Evolutionary conservation across 306 rosid genomes (phyloP).

Genomic region (Trichosanthes truncata): DNA sequence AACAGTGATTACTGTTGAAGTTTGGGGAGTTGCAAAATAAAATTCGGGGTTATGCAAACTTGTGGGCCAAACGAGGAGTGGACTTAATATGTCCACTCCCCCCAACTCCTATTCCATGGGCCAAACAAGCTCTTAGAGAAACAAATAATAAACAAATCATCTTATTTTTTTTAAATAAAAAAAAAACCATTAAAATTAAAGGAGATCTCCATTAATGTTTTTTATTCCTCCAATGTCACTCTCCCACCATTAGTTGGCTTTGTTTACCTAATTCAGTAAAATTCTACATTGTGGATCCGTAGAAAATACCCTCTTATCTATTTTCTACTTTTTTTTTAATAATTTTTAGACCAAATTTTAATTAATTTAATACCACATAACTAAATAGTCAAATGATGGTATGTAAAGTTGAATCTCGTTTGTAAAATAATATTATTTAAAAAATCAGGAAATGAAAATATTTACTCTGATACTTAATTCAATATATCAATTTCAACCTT

Average conservation of each 20-base stretch:
- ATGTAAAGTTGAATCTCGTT: no score
- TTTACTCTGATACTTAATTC: no score
- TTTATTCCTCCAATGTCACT: neutral
- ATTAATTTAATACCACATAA: neutral
- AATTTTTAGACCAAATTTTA: neutral
- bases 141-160: neutral
- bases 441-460: no score
- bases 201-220: neutral
- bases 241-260: neutral
- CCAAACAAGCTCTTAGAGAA: no score
- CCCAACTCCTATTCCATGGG: no score
- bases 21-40: no score
- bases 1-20: no score
- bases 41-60: no score
- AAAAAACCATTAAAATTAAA: neutral
- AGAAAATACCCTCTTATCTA: neutral
- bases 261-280: neutral
- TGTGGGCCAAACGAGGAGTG: no score
- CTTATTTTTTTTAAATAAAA: neutral
- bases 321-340: neutral
- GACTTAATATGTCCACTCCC: no score
- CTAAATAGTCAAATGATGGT: neutral
- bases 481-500: no score
- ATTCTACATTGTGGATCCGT: neutral
- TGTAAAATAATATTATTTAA: no score